Conservation (phyloP, 192 early-diverging fungal genomes). For the Martensiomyces pterosporus region DNA sequence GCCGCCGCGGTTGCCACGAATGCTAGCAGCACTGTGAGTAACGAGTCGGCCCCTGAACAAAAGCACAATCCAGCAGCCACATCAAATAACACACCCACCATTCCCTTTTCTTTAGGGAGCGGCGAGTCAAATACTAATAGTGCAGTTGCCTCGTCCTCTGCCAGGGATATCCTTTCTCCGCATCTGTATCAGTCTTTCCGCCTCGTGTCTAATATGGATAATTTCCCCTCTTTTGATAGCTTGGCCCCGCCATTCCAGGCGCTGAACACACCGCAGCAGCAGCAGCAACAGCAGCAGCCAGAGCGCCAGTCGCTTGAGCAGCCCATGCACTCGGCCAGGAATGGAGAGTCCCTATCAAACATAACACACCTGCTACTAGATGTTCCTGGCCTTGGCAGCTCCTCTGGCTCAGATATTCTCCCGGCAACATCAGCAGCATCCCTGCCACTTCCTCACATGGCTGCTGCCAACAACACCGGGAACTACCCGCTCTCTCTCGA, state of each 20-base stretch:
- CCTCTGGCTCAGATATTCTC: conserved; percentile 1
- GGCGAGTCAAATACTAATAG: conserved; percentile 24
- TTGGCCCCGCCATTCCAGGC: conserved; percentile 26
- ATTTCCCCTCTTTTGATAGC: conserved; percentile 34
- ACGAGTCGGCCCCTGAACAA: conserved; percentile 39
- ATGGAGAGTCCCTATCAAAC: neutral
- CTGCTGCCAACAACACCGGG: neutral
- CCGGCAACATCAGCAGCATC: neutral
- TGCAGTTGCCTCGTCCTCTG: conserved; percentile 6
- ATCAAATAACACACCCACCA: conserved; percentile 4
- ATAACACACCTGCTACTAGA: conserved; percentile 23
- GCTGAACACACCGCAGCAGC: conserved; percentile 9
- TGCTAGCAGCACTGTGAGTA: conserved; percentile 23
- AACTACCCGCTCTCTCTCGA: conserved; percentile 13
- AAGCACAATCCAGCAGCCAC: conserved; percentile 23
- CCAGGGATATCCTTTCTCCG: conserved; percentile 25
- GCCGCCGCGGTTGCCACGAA: conserved; percentile 38
- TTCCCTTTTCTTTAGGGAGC: conserved; percentile 2
- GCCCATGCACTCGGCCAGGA: too few species aligned
- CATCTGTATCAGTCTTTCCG: conserved; percentile 21
- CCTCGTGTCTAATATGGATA: conserved; percentile 35
- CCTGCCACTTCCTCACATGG: neutral
- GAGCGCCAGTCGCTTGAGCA: neutral
- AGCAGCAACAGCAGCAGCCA: conserved; percentile 6
- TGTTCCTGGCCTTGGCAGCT: conserved; percentile 15